A percentile compares a stretch with the other conserved stretches of the same genome.
These are phyloP conservation scores for Exophiala lecanii-corni DNA, from an alignment of 2,329 filamentous ascomycete species.

Conservation along the genomic window DNA sequence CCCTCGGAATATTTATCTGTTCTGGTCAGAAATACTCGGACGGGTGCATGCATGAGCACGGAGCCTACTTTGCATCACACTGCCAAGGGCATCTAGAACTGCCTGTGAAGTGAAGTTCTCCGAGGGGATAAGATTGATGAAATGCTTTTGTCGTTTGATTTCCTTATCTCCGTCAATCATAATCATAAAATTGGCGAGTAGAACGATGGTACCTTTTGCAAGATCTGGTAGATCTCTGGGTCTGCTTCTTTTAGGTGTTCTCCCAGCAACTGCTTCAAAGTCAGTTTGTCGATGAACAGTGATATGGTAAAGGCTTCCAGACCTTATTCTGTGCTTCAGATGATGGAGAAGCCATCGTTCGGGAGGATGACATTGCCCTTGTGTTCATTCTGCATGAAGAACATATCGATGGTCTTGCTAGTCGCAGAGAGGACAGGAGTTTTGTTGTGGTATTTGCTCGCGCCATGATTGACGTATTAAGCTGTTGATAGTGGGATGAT, in stretches of 20 bases:
- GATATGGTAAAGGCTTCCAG: background rate
- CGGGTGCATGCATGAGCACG: no score
- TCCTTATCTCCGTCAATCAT: conserved; percentile 14
- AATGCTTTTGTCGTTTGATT: conserved; percentile 84
- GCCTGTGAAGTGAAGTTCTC: conserved; percentile 99
- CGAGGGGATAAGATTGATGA: conserved; percentile 96
- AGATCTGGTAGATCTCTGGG: conserved; percentile 78
- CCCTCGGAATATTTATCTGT: conserved; percentile 95
- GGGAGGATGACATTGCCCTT: conserved; percentile 13
- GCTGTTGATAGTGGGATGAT: no score
- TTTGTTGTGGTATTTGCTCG: background rate
- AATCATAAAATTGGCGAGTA: background rate
- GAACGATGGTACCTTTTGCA: conserved; percentile 68
- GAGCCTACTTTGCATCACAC: conserved; percentile 71
- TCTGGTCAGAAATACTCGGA: no score
- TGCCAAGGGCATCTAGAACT: conserved; percentile 95
- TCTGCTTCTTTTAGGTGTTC: conserved; percentile 78
- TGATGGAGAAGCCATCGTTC: conserved; percentile 7
- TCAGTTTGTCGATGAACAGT: background rate
- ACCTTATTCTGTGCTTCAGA: conserved; percentile 20
- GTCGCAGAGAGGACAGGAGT: background rate
- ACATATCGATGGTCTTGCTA: conserved; percentile 16
- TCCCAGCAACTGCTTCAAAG: conserved; percentile 66
- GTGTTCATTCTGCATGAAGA: conserved; percentile 13
- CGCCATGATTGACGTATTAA: background rate